Evolutionary conservation across 129 eudicot species (phyloP), one percentile per base, ranked within the genome.

Genomic region (carrot (Daucus carota)): DNA sequence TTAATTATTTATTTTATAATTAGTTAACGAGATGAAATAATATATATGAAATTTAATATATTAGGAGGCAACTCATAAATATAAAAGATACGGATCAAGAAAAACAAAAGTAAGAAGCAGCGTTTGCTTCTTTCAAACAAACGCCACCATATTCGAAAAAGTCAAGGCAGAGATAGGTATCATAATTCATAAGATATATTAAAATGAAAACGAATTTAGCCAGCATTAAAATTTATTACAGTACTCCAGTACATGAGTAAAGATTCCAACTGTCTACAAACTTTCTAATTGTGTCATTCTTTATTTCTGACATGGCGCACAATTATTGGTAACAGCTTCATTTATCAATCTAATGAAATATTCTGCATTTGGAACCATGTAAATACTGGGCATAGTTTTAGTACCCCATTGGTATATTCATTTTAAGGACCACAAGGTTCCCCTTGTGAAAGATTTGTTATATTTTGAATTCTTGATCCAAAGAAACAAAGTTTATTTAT

Each of bases 261-360:
- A 34, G 45, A 68, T 68, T 33, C 73, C 73, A 36, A 17, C 73
- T 68, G 73, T 20, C 45, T 67, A 67, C 14, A 68, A 34, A 20
- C 5, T 68, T 62, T 31, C 38, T 62, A 15, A 12, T 5, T 62
- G 20, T 62, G 69, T 62, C 36, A 62, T 62, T 62, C 8, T 20
- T 20, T 11, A 6, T 1, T 29, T 28, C 60, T 72, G 41, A 26
- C 75, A 28, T 72, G 75, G 42, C 75, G 3, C 59, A 29, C 59
- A 28, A 9, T 44, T 57, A 48, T 50, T 74, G 66, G 77, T 22
- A 20, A 17, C 60, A 28, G 28, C 60, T 50, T 22, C 40, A 65
- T 5, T 20, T 62, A 6, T 65, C 1, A 26, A 62, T 62, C 69
- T 62, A 31, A 26, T 54, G 63, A 54, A 22, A 54, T n/a, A 54